Conservation (phyloP, 148 eudicot species). For the Chenopodium berlandieri region DNA sequence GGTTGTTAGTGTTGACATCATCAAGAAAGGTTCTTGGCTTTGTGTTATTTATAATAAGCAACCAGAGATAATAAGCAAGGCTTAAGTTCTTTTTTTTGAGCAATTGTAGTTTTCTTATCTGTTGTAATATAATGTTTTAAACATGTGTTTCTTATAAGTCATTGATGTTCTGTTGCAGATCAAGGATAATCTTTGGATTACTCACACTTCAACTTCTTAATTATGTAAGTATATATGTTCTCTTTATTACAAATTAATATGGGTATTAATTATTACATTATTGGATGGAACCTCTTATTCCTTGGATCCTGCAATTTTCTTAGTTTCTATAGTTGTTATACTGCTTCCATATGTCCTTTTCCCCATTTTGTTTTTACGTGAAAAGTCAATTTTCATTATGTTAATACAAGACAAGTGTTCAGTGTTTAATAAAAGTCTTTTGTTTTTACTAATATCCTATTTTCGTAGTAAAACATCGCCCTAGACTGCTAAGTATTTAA, state of each 20-base stretch:
- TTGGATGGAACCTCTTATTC: not conserved
- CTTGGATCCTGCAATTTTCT: not conserved
- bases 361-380: no score
- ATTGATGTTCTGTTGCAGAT: slow-evolving; percentile 3
- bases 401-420: not conserved
- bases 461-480: no score
- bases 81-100: no score
- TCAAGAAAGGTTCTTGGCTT: no score
- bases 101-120: not conserved
- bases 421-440: no score
- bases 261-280: not conserved
- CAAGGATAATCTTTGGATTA: not conserved
- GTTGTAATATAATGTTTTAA: not conserved
- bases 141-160: not conserved
- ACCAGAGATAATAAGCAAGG: not conserved
- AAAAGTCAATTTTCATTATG: no score
- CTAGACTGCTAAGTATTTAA: no score
- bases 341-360: not conserved
- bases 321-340: not conserved
- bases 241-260: not conserved
- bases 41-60: not conserved
- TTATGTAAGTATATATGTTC: slow-evolving; percentile 8
- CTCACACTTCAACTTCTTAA: not conserved
- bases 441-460: no score
- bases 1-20: no score